Base-by-base conservation (phyloP, 306 rosid genomes). In the Cucumis sativus region DNA sequence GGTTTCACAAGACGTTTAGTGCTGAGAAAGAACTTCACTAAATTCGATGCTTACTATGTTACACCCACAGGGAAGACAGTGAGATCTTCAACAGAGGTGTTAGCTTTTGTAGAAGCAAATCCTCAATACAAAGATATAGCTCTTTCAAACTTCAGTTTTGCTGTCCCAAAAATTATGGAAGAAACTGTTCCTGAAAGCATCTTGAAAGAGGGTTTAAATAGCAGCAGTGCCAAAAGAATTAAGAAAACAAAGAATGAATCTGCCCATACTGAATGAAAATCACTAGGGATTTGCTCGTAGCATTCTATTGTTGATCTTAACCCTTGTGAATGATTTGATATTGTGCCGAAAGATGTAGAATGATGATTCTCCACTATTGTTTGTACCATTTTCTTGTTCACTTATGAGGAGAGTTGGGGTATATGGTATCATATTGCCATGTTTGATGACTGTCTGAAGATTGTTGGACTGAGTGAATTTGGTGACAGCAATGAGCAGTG, bases 1-100 rank as follows among this genome's bases (percentile, higher is more conserved):
- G 96, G 93, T 75, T 96, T 96, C 63, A 88, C 58, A 84, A 89
- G 97, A 84, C 85, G 75, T 45, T 78, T 92, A 87, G 89, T 92
- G 21, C 86, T 89, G 3, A 83, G 98, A 81, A 92, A 51, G 75
- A 95, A 96, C 80, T 89, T 88, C 84, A 89, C 98, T 75, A 96
- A 90, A 77, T 55, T 91, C 82, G 99, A 96, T 72, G 83, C 92
- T 21, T 89, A 91, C 79, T 92, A 86, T 78, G 81, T 84, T 71
- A 85, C 98, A 63, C 90, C 97, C 25, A 66, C 78, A 0, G 98
- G 98, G 28, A 96, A 92, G 81, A 88, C 76, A 63, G 52, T 88
- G 62, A 91, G 98, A 84, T 89, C 98, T 39, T 84, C 83, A 43
- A 88, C 88, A 47, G 96, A 96, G 87, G 68, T 89, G 3, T 88